Evolutionary conservation across 805 yeast species (phyloP).

Genomic region (Sugiyamaella smithiae): DNA sequence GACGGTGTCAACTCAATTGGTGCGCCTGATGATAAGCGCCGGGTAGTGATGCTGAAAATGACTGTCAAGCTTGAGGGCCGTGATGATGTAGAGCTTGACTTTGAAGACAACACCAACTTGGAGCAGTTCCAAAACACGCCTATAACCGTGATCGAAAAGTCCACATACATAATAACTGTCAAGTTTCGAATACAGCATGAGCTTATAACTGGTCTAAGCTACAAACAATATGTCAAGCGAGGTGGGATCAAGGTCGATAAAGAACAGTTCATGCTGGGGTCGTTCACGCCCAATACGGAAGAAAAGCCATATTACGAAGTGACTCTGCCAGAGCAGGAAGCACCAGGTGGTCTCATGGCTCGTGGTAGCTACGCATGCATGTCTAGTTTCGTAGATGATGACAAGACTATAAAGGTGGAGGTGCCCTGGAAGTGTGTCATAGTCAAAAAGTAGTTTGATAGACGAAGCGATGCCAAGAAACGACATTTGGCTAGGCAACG

Average conservation of each 20-base stretch:
- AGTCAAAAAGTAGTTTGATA: conserved; percentile 2
- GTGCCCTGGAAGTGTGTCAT: conserved; percentile 58
- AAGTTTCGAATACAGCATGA: conserved; percentile 85
- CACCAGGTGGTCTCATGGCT: conserved; percentile 86
- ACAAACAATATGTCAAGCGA: conserved; percentile 79
- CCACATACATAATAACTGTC: conserved; percentile 67
- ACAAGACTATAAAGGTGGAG: conserved; percentile 65
- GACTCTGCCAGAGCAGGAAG: conserved; percentile 68
- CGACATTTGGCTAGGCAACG: no score
- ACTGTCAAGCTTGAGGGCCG: conserved; percentile 68
- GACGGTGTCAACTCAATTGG: conserved; percentile 56
- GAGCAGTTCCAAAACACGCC: conserved; percentile 58
- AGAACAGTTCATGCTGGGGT: conserved; percentile 83
- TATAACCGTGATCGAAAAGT: conserved; percentile 74
- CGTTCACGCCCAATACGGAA: conserved; percentile 83
- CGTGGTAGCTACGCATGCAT: conserved; percentile 81
- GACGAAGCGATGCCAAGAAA: no score
- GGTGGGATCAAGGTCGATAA: conserved; percentile 86
- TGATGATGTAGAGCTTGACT: conserved; percentile 60
- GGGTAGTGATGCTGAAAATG: conserved; percentile 77
- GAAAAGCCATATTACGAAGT: conserved; percentile 71
- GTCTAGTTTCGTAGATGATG: conserved; percentile 87
- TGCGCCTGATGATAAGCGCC: conserved; percentile 67
- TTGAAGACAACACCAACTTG: conserved; percentile 60
- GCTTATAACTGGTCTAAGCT: conserved; percentile 85